Base-by-base conservation (phyloP, 495 filamentous ascomycete species). In the Viridothelium virens region DNA sequence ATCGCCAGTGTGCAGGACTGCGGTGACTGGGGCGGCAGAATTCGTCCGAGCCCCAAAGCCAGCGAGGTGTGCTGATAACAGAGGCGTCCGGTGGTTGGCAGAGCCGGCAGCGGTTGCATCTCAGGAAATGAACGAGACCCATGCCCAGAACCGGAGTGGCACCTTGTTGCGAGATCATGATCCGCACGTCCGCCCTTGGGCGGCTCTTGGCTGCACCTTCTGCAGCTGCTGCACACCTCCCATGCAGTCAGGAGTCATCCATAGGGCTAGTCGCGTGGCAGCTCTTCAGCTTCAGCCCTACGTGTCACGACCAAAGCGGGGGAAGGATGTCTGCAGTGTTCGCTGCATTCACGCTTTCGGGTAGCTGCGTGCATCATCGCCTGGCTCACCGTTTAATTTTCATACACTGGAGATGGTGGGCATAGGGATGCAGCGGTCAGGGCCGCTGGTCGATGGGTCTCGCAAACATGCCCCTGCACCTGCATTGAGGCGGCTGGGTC, bases 241-340 rank as follows among this genome's bases (percentile, higher is more conserved):
- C 31, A 59, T 59, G 53, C 53, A 59, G 53, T 14, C 0, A 34
- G 7, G 53, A 59, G 31, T 59, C 53, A 59, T 18, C 53, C 53
- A 59, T 59, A 59, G 53, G 53, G 53, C 53, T 59, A 59, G 3
- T 36, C 53, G 53, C 53, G 53, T 59, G 53, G 53, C 53, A 59
- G 53, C 18, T 36, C 36, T 59, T 59, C 53, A 59, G 53, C 53
- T 59, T 59, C 53, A 59, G 53, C 53, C 53, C 53, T 59, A 59
- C 53, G 53, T 59, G 53, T 59, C 53, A 59, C 53, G 6, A 33
- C 25, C 53, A 36, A 36, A 59, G 53, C 4, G 31, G 53, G 53
- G 53, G 53, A 14, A 9, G 7, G 31, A 59, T 25, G 14, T 36
- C 11, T 36, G 11, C 5, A 59, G 5, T 10, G 6, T 59, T 36